A percentile compares a stretch with the other conserved stretches of the same genome.
phyloP scores from a whole-genome alignment of 225 moss, liverwort and hornwort species.

The Physcomitrium patens region DNA sequence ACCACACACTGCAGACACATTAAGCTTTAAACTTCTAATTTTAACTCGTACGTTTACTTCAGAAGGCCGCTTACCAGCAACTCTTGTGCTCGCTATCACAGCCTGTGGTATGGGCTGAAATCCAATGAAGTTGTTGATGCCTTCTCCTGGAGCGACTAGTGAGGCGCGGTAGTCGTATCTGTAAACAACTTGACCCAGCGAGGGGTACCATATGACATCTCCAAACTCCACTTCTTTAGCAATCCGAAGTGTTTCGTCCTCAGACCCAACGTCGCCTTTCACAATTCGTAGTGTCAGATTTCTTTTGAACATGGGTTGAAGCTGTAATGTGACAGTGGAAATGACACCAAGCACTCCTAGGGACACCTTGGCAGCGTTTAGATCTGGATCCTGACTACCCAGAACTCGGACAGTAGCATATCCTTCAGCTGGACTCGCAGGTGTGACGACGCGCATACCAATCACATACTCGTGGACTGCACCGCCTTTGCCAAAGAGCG shows the following conservation, averaged over 20 bases:
- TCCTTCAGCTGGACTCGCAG: conserved; percentile 33
- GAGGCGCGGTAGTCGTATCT: conserved; percentile 36
- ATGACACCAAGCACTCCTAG: conserved; percentile 51
- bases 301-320: conserved; percentile 56
- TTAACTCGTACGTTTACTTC: no score
- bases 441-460: conserved; percentile 43
- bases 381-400: background rate
- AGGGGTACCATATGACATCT: conserved; percentile 41
- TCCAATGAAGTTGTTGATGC: conserved; percentile 3
- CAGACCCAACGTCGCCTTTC: conserved; percentile 26
- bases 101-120: background rate
- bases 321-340: conserved; percentile 48
- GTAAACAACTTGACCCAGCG: conserved; percentile 16
- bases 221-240: conserved; percentile 42
- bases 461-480: conserved; percentile 46
- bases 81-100: background rate
- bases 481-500: conserved; percentile 39
- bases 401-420: conserved; percentile 35
- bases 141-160: conserved; percentile 23
- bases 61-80: background rate
- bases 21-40: no score
- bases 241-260: conserved; percentile 7
- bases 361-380: conserved; percentile 42
- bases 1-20: no score
- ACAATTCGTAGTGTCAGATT: conserved; percentile 32